A percentile compares a stretch with the other conserved stretches of the same genome.
These are phyloP conservation scores for Fusarium subtropicale DNA, from an alignment of 2,329 filamentous ascomycete species.

Conservation along the genomic window DNA sequence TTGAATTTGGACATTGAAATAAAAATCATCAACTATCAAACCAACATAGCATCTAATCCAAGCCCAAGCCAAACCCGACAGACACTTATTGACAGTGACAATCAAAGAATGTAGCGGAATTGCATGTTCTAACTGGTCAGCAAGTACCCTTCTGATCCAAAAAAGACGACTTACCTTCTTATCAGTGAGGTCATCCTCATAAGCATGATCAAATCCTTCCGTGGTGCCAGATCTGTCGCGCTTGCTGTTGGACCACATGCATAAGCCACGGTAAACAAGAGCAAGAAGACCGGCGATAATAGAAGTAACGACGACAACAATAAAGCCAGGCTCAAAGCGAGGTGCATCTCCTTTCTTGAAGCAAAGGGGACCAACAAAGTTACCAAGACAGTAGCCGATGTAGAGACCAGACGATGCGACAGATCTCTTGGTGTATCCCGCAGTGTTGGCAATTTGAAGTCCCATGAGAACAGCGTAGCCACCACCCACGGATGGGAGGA, in stretches of 20 bases:
- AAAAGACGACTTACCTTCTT: conserved; percentile 40
- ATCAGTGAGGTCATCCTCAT: conserved; percentile 64
- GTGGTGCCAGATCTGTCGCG: conserved; percentile 56
- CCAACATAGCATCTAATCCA: background rate
- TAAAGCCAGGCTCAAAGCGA: conserved; percentile 55
- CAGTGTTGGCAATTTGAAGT: conserved; percentile 60
- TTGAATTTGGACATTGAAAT: background rate
- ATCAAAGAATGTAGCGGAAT: conserved; percentile 36
- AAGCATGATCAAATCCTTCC: conserved; percentile 65
- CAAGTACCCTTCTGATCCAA: background rate
- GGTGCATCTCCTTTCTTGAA: conserved; percentile 57
- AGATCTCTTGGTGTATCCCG: conserved; percentile 64
- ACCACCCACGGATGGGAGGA: conserved; percentile 58
- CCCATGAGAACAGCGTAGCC: conserved; percentile 61
- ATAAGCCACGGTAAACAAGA: conserved; percentile 58
- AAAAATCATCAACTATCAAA: background rate
- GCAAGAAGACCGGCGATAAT: conserved; percentile 50
- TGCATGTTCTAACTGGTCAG: conserved; percentile 26
- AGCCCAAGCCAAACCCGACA: background rate
- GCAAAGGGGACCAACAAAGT: conserved; percentile 59
- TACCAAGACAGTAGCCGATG: conserved; percentile 62
- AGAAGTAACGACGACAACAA: conserved; percentile 52
- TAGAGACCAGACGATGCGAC: conserved; percentile 62
- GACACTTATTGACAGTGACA: background rate
- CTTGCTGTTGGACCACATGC: conserved; percentile 57